Conservation (phyloP, 805 yeast genomes). For the Deakozyma indianensis region DNA sequence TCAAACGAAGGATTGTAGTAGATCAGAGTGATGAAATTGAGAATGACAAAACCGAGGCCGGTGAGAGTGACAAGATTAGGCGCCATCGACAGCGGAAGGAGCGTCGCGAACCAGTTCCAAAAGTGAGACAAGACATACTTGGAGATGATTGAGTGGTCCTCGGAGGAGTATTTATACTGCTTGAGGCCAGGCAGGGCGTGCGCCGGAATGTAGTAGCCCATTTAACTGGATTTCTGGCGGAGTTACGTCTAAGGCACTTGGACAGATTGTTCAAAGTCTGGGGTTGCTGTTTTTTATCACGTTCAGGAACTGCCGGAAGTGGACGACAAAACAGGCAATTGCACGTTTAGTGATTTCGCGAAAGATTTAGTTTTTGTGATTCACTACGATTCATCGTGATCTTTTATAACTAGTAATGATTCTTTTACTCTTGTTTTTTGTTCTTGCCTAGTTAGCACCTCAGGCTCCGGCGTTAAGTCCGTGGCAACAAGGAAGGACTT, state of each 20-base stretch:
- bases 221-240: conserved; percentile 3
- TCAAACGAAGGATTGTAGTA: conserved; percentile 59
- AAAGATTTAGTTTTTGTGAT: no score
- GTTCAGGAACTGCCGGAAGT: background rate
- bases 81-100: conserved; percentile 86
- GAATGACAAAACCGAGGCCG: conserved; percentile 60
- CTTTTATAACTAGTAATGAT: no score
- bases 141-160: conserved; percentile 72
- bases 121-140: conserved; percentile 67
- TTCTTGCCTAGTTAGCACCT: no score
- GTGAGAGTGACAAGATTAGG: conserved; percentile 81
- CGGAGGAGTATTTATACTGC: conserved; percentile 24
- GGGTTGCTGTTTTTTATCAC: background rate
- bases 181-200: conserved; percentile 12
- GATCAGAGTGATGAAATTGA: conserved; percentile 51
- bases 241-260: no score
- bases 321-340: no score
- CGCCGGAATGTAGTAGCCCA: conserved; percentile 16
- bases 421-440: no score
- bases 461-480: no score
- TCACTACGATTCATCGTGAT: no score
- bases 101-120: conserved; percentile 65
- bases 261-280: no score
- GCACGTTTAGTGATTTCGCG: no score
- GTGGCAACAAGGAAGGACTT: no score